Percentiles rank a stretch among this genome's conserved stretches.
Evolutionary conservation across 768 basidiomycete genomes (phyloP).

Genomic region (Xerocomus brunneocitrinus): DNA sequence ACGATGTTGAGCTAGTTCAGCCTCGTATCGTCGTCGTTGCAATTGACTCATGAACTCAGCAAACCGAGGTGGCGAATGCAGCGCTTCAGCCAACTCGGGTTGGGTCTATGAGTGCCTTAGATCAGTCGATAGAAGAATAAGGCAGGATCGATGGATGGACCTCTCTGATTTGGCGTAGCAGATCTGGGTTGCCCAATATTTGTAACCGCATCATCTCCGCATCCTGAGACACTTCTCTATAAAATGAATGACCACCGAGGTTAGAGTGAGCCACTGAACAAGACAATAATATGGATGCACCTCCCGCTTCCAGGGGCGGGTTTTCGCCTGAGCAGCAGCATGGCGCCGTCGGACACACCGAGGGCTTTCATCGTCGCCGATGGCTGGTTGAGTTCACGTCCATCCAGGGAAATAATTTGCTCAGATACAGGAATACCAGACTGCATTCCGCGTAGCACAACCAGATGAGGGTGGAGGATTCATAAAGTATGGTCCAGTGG

Average conservation of each 20-base stretch:
- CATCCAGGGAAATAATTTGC: slow-evolving; percentile 68
- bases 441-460: slow-evolving; percentile 35
- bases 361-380: slow-evolving; percentile 66
- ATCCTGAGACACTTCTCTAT: slow-evolving; percentile 70
- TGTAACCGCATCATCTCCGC: slow-evolving; percentile 89
- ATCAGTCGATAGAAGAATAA: background rate
- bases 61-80: slow-evolving; percentile 66
- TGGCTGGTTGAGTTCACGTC: slow-evolving; percentile 58
- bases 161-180: slow-evolving; percentile 70
- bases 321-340: slow-evolving; percentile 66
- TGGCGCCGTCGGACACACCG: slow-evolving; percentile 56
- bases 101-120: slow-evolving; percentile 45
- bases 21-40: slow-evolving; percentile 47
- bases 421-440: slow-evolving; percentile 68
- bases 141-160: slow-evolving; percentile 33
- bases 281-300: slow-evolving; percentile 4
- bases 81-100: slow-evolving; percentile 74
- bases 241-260: background rate
- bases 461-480: background rate
- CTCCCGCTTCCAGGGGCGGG: slow-evolving; percentile 43
- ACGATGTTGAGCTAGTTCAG: slow-evolving; percentile 53
- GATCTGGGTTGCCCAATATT: slow-evolving; percentile 73
- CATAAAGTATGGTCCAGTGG: background rate
- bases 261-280: background rate
- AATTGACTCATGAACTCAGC: slow-evolving; percentile 65